A percentile compares a stretch with the other conserved stretches of the same genome.
phyloP scores from a whole-genome alignment of 2,329 filamentous ascomycete genomes.

The Colletotrichum somersetense region DNA sequence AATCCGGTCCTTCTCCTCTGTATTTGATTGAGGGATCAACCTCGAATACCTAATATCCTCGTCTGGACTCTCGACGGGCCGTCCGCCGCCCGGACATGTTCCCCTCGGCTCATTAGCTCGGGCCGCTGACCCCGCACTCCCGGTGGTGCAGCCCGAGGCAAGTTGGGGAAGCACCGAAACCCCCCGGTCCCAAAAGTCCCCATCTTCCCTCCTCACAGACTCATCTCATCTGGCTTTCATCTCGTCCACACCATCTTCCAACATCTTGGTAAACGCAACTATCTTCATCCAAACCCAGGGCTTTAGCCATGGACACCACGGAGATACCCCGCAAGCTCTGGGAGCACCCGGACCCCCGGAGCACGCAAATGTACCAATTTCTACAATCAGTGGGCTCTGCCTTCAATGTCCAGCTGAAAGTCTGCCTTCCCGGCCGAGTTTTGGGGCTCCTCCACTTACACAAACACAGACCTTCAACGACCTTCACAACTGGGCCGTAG shows the following conservation, averaged over 20 bases:
- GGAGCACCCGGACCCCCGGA: conserved; percentile 73
- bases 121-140: conserved; percentile 38
- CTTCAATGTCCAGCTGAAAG: conserved; percentile 68
- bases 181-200: conserved; percentile 1
- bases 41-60: neutral
- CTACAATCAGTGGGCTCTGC: conserved; percentile 74
- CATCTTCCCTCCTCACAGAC: conserved; percentile 9
- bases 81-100: neutral
- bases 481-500: conserved; percentile 77
- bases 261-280: neutral
- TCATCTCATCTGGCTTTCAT: neutral
- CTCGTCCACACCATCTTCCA: neutral
- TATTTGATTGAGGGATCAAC: neutral
- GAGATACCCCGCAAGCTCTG: conserved; percentile 72
- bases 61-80: neutral
- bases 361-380: conserved; percentile 75
- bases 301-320: conserved; percentile 48
- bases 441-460: conserved; percentile 17
- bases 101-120: conserved; percentile 25
- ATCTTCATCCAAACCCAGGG: neutral
- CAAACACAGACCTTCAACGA: conserved; percentile 71
- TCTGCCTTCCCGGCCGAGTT: conserved; percentile 4
- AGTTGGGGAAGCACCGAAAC: conserved; percentile 33
- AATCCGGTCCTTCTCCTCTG: neutral
- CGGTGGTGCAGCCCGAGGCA: conserved; percentile 37